Evolutionary conservation across 257 asterid species (phyloP).

Genomic region (Coffea canephora): DNA sequence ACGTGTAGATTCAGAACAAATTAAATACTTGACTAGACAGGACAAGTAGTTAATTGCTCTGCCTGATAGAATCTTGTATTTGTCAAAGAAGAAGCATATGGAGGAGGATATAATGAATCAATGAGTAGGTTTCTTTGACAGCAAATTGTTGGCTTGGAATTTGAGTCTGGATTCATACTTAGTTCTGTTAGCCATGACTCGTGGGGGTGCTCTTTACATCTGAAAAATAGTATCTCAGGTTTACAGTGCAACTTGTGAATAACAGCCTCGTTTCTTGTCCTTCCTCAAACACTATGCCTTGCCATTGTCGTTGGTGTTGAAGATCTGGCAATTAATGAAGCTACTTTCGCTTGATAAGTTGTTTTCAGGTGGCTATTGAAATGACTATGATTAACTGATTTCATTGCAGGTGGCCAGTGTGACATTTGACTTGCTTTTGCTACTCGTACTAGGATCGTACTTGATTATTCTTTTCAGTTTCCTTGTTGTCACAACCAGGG

Average conservation of each 20-base stretch:
- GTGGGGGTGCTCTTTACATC: background rate
- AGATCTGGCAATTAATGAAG: background rate
- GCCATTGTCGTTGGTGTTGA: background rate
- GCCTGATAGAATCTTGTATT: background rate
- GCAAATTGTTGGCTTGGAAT: background rate
- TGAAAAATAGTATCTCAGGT: background rate
- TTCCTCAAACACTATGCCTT: background rate
- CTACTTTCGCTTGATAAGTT: background rate
- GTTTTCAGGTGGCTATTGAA: background rate
- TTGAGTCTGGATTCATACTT: background rate
- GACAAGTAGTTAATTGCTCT: background rate
- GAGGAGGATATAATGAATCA: background rate
- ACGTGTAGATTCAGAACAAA: background rate
- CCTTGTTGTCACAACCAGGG: constrained; percentile 82
- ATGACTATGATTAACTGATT: background rate
- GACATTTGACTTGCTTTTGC: constrained; percentile 83
- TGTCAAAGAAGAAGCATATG: too few species aligned
- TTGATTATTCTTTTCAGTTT: constrained; percentile 74
- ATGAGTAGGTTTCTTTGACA: background rate
- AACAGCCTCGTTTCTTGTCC: background rate
- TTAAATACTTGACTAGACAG: background rate
- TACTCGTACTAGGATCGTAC: constrained; percentile 82
- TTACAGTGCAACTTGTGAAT: background rate
- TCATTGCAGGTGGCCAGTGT: constrained; percentile 82
- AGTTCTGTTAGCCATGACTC: background rate